Evolutionary conservation across 345 rosid species (phyloP), one percentile per base, ranked within the genome.

Genomic region (Linum trigynum): DNA sequence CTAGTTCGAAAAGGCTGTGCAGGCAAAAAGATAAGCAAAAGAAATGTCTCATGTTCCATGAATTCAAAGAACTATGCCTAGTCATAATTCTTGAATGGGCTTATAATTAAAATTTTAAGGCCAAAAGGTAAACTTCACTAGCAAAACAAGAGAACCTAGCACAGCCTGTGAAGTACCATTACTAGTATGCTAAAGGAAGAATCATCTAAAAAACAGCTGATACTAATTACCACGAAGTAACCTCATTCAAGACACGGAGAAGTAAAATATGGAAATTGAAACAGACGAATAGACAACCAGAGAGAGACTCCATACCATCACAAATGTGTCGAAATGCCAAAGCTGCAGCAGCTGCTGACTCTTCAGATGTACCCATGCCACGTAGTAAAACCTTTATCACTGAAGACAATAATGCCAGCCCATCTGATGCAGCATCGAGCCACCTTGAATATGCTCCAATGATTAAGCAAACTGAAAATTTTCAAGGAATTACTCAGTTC

Each of bases 311-410:
- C 3, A 10, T 88, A 91, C 97, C 97, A 76, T 86, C 88, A 77
- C 98, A 91, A 43, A 86, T 85, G 75, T 89, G 95, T 67, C 91
- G 85, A 80, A 94, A 94, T 67, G 99, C 97, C 76, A 91, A 69
- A 76, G 99, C 95, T 53, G 99, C 99, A 71, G 99, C 91, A 8
- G 99, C 99, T 23, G 97, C 99, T 40, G 95, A 88, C 76, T 94
- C 97, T 82, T 94, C 96, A 40, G 95, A 90, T 65, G 81, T 83
- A 67, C 90, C 86, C 99, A 94, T 89, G 83, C 95, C 96, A 23
- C 76, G 84, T 83, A 86, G 77, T 62, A 92, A 96, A 71, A 89
- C 78, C 62, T 73, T 78, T 69, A 89, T 84, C 51, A 92, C 80
- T 16, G 85, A 84, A 57, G 97, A 84, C 78, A 95, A 79, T 72